phyloP scores from a whole-genome alignment of 2,329 filamentous ascomycete species.

The Aspergillus calidoustus region DNA sequence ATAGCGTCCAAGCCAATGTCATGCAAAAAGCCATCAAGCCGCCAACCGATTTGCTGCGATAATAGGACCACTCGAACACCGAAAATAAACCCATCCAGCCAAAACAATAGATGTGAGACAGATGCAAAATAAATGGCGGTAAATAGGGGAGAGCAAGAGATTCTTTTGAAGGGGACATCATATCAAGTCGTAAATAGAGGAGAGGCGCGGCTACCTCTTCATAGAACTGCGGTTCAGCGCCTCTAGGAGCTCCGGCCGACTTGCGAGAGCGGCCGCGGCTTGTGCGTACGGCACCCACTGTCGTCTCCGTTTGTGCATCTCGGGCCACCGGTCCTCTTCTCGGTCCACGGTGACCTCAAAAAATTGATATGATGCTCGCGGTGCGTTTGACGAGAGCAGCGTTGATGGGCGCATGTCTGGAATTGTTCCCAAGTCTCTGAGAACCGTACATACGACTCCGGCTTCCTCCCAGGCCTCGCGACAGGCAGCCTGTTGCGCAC shows the following conservation, averaged over 20 bases:
- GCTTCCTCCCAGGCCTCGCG: slow-evolving; percentile 98
- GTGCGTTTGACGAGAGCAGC: slow-evolving; percentile 62
- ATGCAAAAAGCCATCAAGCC: slow-evolving; percentile 28
- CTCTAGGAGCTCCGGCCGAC: slow-evolving; percentile 84
- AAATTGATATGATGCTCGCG: slow-evolving; percentile 66
- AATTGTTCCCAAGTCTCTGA: slow-evolving; percentile 84
- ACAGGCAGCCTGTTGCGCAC: slow-evolving; percentile 78
- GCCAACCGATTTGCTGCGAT: slow-evolving; percentile 23
- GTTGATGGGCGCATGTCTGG: slow-evolving; percentile 71
- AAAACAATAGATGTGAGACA: slow-evolving; percentile 9
- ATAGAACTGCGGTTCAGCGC: slow-evolving; percentile 82
- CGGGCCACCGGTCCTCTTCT: slow-evolving; percentile 88
- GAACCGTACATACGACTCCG: slow-evolving; percentile 83
- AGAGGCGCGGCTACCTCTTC: slow-evolving; percentile 48
- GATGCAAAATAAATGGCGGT: slow-evolving; percentile 18
- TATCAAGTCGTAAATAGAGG: slow-evolving; percentile 30
- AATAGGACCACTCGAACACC: slow-evolving; percentile 27
- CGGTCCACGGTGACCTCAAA: slow-evolving; percentile 84
- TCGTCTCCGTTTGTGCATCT: slow-evolving; percentile 86
- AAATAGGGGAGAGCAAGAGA: slow-evolving; percentile 10
- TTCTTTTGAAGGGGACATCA: slow-evolving; percentile 25
- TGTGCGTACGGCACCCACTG: slow-evolving; percentile 87
- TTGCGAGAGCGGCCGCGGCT: slow-evolving; percentile 76
- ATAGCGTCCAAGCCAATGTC: slow-evolving; percentile 22
- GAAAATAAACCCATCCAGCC: slow-evolving; percentile 25